Conservation (phyloP, 768 basidiomycete species). For the Lactarius quietus region DNA sequence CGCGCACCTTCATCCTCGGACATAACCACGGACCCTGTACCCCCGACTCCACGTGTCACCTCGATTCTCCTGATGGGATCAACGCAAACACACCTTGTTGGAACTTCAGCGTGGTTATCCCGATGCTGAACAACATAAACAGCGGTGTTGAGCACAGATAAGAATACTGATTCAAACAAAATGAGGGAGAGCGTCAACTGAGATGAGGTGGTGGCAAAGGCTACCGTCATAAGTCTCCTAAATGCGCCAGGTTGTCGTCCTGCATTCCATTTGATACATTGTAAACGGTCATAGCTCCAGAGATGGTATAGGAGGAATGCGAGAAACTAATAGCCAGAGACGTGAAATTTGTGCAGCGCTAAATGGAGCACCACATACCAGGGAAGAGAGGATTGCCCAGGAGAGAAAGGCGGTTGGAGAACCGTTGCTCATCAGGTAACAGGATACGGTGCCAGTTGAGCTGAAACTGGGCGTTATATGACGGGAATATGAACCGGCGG, state of each 20-base stretch:
- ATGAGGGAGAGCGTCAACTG: neutral
- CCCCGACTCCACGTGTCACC: neutral
- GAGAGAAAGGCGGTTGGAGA: slow-evolving; percentile 72
- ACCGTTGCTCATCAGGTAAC: slow-evolving; percentile 57
- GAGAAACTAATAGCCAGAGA: slow-evolving; percentile 52
- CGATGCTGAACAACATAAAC: slow-evolving; percentile 59
- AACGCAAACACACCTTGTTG: slow-evolving; percentile 52
- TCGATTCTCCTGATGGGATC: neutral
- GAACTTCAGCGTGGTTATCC: slow-evolving; percentile 64
- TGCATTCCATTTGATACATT: slow-evolving; percentile 69
- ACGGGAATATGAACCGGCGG: neutral
- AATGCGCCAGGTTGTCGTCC: slow-evolving; percentile 81
- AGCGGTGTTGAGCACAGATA: slow-evolving; percentile 69
- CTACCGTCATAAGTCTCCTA: slow-evolving; percentile 86
- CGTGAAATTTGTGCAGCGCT: neutral
- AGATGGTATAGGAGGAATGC: slow-evolving; percentile 67
- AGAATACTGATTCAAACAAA: slow-evolving; percentile 51
- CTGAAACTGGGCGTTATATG: neutral
- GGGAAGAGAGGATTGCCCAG: slow-evolving; percentile 58
- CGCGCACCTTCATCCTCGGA: slow-evolving; percentile 35
- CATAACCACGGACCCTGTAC: slow-evolving; percentile 30
- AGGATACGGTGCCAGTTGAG: neutral
- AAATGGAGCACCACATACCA: slow-evolving; percentile 15
- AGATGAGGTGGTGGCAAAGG: slow-evolving; percentile 28
- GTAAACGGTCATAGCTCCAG: slow-evolving; percentile 77